Conservation (phyloP, 768 basidiomycete genomes). For the Russula sp. region DNA sequence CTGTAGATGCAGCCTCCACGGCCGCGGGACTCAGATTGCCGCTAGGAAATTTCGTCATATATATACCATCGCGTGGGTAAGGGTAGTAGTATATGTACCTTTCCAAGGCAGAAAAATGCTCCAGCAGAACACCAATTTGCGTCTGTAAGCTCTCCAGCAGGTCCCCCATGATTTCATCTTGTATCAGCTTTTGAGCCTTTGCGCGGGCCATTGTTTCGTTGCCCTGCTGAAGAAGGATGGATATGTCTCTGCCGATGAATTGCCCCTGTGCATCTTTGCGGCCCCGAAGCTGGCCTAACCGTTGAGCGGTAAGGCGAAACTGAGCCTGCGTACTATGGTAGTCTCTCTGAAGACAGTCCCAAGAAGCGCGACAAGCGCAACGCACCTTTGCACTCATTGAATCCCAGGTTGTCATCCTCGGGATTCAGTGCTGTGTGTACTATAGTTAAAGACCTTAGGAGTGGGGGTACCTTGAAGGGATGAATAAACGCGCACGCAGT, state of each 20-base stretch:
- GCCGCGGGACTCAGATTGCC: slow-evolving; percentile 41
- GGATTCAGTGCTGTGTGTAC: neutral
- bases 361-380: neutral
- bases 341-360: neutral
- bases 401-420: slow-evolving; percentile 28
- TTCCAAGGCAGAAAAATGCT: slow-evolving; percentile 52
- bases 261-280: slow-evolving; percentile 57
- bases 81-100: slow-evolving; percentile 29
- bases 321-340: slow-evolving; percentile 40
- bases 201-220: slow-evolving; percentile 57
- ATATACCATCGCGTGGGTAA: too few relatives aligned
- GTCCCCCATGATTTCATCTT: slow-evolving; percentile 54
- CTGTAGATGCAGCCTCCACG: slow-evolving; percentile 60
- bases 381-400: slow-evolving; percentile 29
- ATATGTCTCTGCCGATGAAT: slow-evolving; percentile 60
- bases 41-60: slow-evolving; percentile 24
- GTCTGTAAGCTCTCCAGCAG: slow-evolving; percentile 60
- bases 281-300: slow-evolving; percentile 62
- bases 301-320: slow-evolving; percentile 54
- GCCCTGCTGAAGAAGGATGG: slow-evolving; percentile 53
- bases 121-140: slow-evolving; percentile 54
- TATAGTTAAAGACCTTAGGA: neutral
- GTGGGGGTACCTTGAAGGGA: neutral
- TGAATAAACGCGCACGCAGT: neutral
- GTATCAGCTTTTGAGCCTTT: slow-evolving; percentile 62